Percentiles rank a stretch among this genome's conserved stretches.
phyloP scores from a whole-genome alignment of 257 asterid species.

The Nicotiana knightiana region DNA sequence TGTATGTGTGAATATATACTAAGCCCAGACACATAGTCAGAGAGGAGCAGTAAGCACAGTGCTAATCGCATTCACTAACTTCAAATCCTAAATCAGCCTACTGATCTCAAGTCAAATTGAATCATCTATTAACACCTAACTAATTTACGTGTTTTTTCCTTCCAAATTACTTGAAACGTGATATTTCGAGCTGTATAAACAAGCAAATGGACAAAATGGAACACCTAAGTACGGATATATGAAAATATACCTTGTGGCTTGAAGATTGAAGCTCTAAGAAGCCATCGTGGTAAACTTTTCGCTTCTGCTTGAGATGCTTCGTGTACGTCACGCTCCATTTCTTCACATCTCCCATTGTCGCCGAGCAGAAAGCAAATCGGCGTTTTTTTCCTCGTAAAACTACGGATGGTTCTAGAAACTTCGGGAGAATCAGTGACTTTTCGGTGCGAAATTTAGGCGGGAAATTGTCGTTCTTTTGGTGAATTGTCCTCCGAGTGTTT shows the following conservation, averaged over 20 bases:
- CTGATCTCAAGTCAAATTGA: neutral
- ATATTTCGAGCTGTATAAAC: neutral
- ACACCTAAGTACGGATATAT: neutral
- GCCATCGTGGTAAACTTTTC: conserved; percentile 85
- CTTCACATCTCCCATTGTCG: conserved; percentile 47
- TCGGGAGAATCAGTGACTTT: neutral
- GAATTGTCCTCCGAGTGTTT: neutral
- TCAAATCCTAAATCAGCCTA: neutral
- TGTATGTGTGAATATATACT: neutral
- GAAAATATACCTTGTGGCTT: conserved; percentile 38
- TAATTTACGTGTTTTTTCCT: neutral
- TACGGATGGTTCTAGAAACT: neutral
- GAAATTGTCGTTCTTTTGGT: neutral
- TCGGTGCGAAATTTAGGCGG: neutral
- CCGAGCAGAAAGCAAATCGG: neutral
- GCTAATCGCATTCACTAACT: neutral
- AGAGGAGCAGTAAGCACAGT: neutral
- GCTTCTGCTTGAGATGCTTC: conserved; percentile 83
- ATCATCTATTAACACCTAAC: neutral
- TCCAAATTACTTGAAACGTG: neutral
- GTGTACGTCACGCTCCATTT: conserved; percentile 81
- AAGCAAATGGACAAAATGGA: neutral
- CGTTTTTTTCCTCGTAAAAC: neutral
- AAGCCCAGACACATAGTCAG: neutral
- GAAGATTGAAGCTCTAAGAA: conserved; percentile 53